Base-by-base conservation (phyloP, 495 filamentous ascomycete species). In the Trichoderma gamsii region DNA sequence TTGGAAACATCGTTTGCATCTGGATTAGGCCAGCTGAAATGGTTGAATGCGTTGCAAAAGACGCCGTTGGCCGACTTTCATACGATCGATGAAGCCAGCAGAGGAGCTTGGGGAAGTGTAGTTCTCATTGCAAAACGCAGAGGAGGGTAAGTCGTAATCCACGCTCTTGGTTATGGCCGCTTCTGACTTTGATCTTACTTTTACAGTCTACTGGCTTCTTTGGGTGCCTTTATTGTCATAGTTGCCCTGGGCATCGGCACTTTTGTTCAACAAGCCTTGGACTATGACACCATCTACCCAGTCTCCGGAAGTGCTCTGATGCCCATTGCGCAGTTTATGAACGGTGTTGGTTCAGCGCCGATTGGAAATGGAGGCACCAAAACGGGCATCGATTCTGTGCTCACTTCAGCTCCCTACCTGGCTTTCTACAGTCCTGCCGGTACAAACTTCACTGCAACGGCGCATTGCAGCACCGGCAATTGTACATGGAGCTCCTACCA, bases 241-340 rank as follows among this genome's bases (percentile, higher is more conserved):
- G 51, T n/a, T 25, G 51, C 51, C n/a, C 51, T 56, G 51, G 51
- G 51, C 51, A 56, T 56, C 51, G 51, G 51, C 51, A 56, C 51
- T n/a, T 56, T 56, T 16, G 51, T 56, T 25, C 51, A 56, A 25
- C 51, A 56, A 16, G 51, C 51, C 51, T 12, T 56, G n/a, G 21
- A 56, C 51, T 56, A 56, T n/a, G 51, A 56, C 21, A 56, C 51
- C 8, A 56, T 56, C 9, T 56, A 56, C 51, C 51, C 51, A 23
- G n/a, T n/a, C n/a, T 56, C 51, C n/a, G 51, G 51, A 56, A 56
- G 21, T 25, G 51, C 51, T 2, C 21, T 56, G 51, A 56, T 56
- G 4, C 51, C 51, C n/a, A 25, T 56, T 25, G 51, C 51, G n/a
- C 51, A 25, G n/a, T 56, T 23, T 25, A 56, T 56, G 51, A 56